These are phyloP conservation scores for Skeletonema grethae DNA, from an alignment of 108 stramenopile species.

Conservation along the genomic window DNA sequence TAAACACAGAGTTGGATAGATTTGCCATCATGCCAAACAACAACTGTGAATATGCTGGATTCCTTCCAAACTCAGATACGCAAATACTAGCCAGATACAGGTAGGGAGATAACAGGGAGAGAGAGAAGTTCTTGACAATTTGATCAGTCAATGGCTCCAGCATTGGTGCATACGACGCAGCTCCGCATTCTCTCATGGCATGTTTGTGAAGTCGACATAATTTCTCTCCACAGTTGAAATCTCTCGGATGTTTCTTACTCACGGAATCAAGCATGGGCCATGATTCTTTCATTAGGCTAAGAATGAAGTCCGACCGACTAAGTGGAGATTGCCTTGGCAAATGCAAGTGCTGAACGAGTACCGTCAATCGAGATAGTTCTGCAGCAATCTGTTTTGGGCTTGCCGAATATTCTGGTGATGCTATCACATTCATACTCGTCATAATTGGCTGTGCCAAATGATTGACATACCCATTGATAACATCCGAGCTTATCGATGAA, in stretches of 20 bases:
- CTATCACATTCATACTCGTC: constrained; percentile 55
- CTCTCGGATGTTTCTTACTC: constrained; percentile 64
- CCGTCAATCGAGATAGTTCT: constrained; percentile 87
- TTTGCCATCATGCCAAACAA: constrained; percentile 81
- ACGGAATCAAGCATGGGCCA: constrained; percentile 87
- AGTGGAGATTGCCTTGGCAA: constrained; percentile 24
- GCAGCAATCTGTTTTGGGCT: constrained; percentile 63
- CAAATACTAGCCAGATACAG: constrained; percentile 90
- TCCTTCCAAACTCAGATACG: constrained; percentile 81
- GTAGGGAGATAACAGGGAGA: constrained; percentile 77
- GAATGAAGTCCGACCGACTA: constrained; percentile 66
- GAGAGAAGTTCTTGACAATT: constrained; percentile 72
- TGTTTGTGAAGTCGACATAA: constrained; percentile 95
- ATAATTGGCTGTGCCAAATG: constrained; percentile 85
- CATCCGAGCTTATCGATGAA: constrained; percentile 23
- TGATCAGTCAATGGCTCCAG: constrained; percentile 74
- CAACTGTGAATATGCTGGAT: constrained; percentile 44
- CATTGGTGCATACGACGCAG: constrained; percentile 79
- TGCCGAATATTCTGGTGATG: constrained; percentile 41
- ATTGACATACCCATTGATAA: constrained; percentile 47
- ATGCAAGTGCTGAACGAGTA: constrained; percentile 63
- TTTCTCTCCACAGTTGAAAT: constrained; percentile 82
- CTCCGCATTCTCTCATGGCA: constrained; percentile 78
- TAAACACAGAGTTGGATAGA: constrained; percentile 65
- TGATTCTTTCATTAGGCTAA: constrained; percentile 73